These are phyloP conservation scores for Globisporangium nodosum DNA, from an alignment of 352 stramenopile genomes.

Conservation along the genomic window DNA sequence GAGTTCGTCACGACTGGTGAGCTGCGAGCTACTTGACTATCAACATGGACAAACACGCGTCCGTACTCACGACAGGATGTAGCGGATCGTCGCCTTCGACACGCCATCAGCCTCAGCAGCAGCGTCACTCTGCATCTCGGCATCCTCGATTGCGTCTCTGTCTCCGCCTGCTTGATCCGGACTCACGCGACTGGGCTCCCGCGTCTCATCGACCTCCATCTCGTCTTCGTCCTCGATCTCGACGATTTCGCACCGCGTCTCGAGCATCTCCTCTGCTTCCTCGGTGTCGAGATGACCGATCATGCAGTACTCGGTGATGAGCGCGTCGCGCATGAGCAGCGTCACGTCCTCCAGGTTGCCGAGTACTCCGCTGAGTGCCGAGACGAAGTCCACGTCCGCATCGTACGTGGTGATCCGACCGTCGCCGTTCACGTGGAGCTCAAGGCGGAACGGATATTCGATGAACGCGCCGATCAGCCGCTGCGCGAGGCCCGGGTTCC, in stretches of 20 bases:
- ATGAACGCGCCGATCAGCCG: slow-evolving; percentile 16
- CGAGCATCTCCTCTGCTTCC: neutral
- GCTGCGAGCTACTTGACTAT: neutral
- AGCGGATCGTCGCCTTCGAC: slow-evolving; percentile 2
- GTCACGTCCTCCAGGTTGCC: slow-evolving; percentile 7
- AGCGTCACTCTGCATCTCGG: neutral
- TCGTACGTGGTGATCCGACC: slow-evolving; percentile 14
- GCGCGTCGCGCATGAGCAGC: slow-evolving; percentile 4
- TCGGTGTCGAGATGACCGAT: slow-evolving; percentile 3
- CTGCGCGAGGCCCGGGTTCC: neutral
- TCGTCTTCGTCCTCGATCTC: neutral
- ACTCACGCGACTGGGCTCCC: neutral
- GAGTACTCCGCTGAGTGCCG: slow-evolving; percentile 10
- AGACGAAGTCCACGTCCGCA: slow-evolving; percentile 18
- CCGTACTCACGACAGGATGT: slow-evolving; percentile 4
- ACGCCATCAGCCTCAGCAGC: neutral
- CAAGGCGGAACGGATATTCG: slow-evolving; percentile 15
- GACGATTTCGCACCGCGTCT: neutral
- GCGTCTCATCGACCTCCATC: neutral
- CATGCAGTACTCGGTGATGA: slow-evolving; percentile 10
- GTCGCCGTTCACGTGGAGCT: slow-evolving; percentile 12
- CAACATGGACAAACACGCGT: neutral
- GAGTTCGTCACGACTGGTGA: too few relatives aligned
- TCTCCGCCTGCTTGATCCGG: neutral
- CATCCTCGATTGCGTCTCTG: too few relatives aligned